Evolutionary conservation across 2,329 filamentous ascomycete species (phyloP), one percentile per base, ranked within the genome.

Genomic region (Neopestalotiopsis clavispora): DNA sequence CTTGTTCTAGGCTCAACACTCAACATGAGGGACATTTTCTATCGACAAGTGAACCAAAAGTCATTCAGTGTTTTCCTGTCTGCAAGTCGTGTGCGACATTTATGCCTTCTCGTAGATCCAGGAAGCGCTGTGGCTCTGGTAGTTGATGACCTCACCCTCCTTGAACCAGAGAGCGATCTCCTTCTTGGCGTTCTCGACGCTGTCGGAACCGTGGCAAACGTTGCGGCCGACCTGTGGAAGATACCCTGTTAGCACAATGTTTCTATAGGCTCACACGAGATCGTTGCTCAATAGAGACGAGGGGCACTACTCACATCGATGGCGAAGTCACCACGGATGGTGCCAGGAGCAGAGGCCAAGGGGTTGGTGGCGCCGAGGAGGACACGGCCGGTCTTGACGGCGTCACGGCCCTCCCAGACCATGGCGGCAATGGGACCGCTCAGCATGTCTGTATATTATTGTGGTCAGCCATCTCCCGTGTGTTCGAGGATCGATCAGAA

Each of bases 351-450:
- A 69, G 95, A 98, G 82, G 92, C 93, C 75, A 96, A 90, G 80
- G 96, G 96, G 93, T 99, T 98, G 90, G 96, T 99, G 86, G 96
- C 96, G 86, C 96, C 96, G 84, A 99, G 94, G 84, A 99, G 91
- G 84, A 87, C 91, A 82, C 96, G 95, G 85, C 96, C 96, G 77
- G 95, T 98, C 93, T 98, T 98, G 90, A 98, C 95, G 84, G 92
- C 96, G 81, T 99, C 95, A 90, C 93, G 93, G 82, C 96, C 96
- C 86, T 99, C 95, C 96, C 96, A 99, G 86, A 99, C 92, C 95
- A 98, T 99, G 88, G 96, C 96, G 89, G 90, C 92, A 87, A 99
- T 95, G 83, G 96, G 96, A 83, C 96, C 96, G 84, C 91, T 95
- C 84, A 90, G 87, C 96, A 98, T 99, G 91, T 98, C 94, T 97